Evolutionary conservation across 345 rosid species (phyloP), one percentile per base, ranked within the genome.

Genomic region (Heritiera fomes): DNA sequence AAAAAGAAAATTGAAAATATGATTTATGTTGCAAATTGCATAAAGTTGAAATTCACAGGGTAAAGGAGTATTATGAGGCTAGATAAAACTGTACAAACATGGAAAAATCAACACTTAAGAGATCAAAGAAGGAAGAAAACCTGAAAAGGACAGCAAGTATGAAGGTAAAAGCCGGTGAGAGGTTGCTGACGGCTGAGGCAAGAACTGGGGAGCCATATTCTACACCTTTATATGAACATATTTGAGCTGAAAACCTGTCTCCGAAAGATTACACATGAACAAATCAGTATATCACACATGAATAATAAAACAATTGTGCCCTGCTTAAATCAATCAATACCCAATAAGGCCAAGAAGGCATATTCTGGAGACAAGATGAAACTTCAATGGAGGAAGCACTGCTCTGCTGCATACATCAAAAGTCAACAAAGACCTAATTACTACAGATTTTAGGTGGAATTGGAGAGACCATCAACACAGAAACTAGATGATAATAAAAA

Each of bases 381-480:
- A 82, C 1, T 75, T 79, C 66, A 82, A 69, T 58, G 87, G 83
- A 17, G 87, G 84, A 58, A 82, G 80, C 78, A 79, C 73, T 79
- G 79, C 75, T 47, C 83, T 73, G 17, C 84, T 84, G 79, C 78
- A 67, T 9, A 8, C 55, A 28, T 49, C 15, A 1, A 0, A 45
- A 20, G 66, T 5, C 28, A 61, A 61, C 40, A 50, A 77, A 46
- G 71, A 30, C 15, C 12, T 12, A 5, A 6, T 60, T 3, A 34
- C 6, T 7, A 8, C 61, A 18, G 8, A 56, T 56, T 53, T 49
- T 49, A 49, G 15, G 3, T 49, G 53, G 58, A 55, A 59, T 46
- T 46, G 5, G 6, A 12, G 12, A 8, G 11, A 46, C 11, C 45
- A 43, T 43, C 1, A 34, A 3, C 38, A 34, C 3, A 34, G 38